Evolutionary conservation across 2,329 filamentous ascomycete species (phyloP), one percentile per base, ranked within the genome.

Genomic region (Pseudogymnoascus sp.): DNA sequence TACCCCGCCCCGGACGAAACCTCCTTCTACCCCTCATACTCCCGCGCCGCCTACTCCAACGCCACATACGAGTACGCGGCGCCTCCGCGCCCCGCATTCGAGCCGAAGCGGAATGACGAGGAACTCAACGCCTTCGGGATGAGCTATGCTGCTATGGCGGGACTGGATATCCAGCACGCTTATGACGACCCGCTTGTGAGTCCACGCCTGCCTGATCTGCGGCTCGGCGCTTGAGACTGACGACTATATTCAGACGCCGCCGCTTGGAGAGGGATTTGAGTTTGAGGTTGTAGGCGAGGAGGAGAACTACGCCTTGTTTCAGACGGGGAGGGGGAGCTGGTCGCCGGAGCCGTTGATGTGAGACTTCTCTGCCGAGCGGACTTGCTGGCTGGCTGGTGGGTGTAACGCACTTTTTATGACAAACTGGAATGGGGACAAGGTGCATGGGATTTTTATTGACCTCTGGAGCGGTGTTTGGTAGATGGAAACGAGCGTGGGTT

Each of bases 1-100:
- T 89, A 90, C 71, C 83, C 85, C 12, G 81, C 85, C 51, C 83
- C 86, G 21, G 87, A 90, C 67, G 83, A 86, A 72, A 79, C 86
- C 68, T 39, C 57, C 14, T 60, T 84, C 66, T 82, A 89, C 71
- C 74, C 81, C 63, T 78, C 83, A 29, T 87, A 88, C 71, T 80
- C 81, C 63, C 81, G 61, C 76, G 79, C 16, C 64, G 66, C 62
- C 59, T 65, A n/a, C 73, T 75, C 63, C 70, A 72, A 59, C 65
- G 71, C 62, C 67, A 72, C 18, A 81, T 86, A 85, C 72, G 80
- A 78, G 69, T 86, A 86, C 75, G 76, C 86, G 67, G 75, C 80
- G 77, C 81, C 5, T 8, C 26, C 47, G 14, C 47, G 26, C 7
- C 47, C 10, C 3, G 11, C 23, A n/a, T 54, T 2, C 47, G 77